Conservation (phyloP, 495 filamentous ascomycete species). For the Xylaria palmicola region DNA sequence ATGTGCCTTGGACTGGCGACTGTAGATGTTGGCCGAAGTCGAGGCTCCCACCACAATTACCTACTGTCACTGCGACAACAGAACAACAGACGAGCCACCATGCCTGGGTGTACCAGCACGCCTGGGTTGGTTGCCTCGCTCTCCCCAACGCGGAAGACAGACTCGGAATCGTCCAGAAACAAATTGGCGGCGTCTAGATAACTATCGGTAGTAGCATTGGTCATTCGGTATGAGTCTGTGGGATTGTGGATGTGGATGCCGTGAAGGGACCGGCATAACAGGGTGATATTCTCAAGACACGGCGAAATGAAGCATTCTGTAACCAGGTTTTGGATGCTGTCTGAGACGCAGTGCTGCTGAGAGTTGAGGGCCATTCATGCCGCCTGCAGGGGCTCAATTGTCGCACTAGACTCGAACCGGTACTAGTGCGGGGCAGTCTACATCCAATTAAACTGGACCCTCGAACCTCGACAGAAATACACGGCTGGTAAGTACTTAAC, state of each 20-base stretch:
- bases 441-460: neutral
- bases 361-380: neutral
- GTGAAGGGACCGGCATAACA: too few species aligned
- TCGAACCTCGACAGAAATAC: neutral
- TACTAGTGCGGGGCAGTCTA: neutral
- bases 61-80: neutral
- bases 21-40: neutral
- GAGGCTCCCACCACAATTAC: neutral
- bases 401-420: neutral
- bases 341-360: neutral
- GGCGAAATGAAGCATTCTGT: conserved; percentile 6
- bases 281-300: neutral
- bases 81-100: neutral
- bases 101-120: neutral
- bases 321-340: neutral
- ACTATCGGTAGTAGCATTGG: neutral
- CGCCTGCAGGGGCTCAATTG: neutral
- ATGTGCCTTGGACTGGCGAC: too few species aligned
- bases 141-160: neutral
- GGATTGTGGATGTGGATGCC: neutral
- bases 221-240: neutral
- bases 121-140: neutral
- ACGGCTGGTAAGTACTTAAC: neutral
- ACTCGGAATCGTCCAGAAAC: neutral
- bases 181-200: neutral